A percentile compares a stretch with the other conserved stretches of the same genome.
phyloP scores from a whole-genome alignment of 371 early-diverging fungal species.

The Blakeslea trispora region DNA sequence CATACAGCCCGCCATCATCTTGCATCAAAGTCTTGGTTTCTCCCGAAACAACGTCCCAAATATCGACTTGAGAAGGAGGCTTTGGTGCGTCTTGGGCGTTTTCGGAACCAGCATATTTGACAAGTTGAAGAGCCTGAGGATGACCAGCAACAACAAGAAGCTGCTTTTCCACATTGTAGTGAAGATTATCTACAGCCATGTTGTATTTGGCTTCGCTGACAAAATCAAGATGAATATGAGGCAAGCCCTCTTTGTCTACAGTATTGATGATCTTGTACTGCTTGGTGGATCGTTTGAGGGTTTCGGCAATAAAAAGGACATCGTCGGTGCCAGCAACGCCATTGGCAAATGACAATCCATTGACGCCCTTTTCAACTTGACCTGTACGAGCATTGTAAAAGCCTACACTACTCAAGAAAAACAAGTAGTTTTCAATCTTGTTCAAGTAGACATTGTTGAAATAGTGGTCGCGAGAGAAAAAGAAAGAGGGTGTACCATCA shows the following conservation, averaged over 20 bases:
- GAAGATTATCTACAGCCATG: conserved; percentile 41
- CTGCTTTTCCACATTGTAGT: conserved; percentile 21
- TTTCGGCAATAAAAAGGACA: conserved; percentile 38
- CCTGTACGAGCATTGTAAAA: conserved; percentile 40
- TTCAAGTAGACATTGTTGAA: conserved; percentile 21
- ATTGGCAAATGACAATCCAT: conserved; percentile 39
- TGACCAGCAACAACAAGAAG: conserved; percentile 35
- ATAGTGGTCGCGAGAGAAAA: conserved; percentile 40
- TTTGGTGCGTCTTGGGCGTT: conserved; percentile 2
- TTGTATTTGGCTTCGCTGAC: conserved; percentile 15
- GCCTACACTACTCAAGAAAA: conserved; percentile 27
- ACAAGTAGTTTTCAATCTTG: conserved; percentile 29
- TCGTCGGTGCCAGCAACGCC: conserved; percentile 37
- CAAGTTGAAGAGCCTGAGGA: conserved; percentile 27
- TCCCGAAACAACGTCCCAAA: conserved; percentile 24
- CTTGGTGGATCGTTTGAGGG: conserved; percentile 17
- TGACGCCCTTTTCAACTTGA: conserved; percentile 21
- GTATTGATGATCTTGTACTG: conserved; percentile 25
- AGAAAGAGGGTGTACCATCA: conserved; percentile 49
- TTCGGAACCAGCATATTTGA: conserved; percentile 14
- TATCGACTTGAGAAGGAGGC: conserved; percentile 34
- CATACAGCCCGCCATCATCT: conserved; percentile 38
- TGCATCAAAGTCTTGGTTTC: conserved; percentile 27
- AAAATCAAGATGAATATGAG: conserved; percentile 18
- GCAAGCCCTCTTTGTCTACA: background rate